Percentiles rank a stretch among this genome's conserved stretches.
phyloP scores from a whole-genome alignment of 345 rosid genomes.

The Hibiscus trionum region DNA sequence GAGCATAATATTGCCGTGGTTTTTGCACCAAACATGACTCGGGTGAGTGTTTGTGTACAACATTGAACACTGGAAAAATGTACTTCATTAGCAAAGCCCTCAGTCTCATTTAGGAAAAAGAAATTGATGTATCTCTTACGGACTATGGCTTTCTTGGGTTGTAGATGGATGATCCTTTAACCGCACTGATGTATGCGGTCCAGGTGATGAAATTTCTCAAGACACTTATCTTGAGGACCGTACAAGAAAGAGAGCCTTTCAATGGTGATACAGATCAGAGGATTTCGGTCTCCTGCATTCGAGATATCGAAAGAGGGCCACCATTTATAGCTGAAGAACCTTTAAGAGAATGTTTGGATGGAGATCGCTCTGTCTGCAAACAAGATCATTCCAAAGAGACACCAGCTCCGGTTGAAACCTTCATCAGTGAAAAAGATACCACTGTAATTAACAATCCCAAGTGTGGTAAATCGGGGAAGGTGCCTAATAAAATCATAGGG shows the following conservation, averaged over 20 bases:
- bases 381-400: conserved; percentile 14
- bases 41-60: conserved; percentile 33
- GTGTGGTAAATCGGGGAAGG: conserved; percentile 14
- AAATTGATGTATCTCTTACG: background rate
- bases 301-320: conserved; percentile 30
- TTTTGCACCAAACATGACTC: conserved; percentile 95
- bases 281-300: conserved; percentile 27
- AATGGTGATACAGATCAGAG: conserved; percentile 57
- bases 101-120: too few species aligned
- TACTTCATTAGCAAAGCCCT: background rate
- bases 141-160: conserved; percentile 15
- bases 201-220: conserved; percentile 97
- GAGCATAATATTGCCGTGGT: conserved; percentile 89
- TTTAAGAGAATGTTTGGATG: conserved; percentile 23
- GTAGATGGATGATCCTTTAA: conserved; percentile 93
- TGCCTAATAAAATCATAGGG: conserved; percentile 18
- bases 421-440: conserved; percentile 13
- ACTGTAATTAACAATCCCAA: conserved; percentile 4
- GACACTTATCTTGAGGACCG: conserved; percentile 47
- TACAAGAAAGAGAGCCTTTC: conserved; percentile 64
- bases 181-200: conserved; percentile 89
- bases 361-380: conserved; percentile 16
- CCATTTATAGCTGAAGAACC: conserved; percentile 33
- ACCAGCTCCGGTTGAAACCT: conserved; percentile 13
- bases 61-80: background rate